Conservation (phyloP, 257 asterid genomes). For the Solanum arcanum region DNA sequence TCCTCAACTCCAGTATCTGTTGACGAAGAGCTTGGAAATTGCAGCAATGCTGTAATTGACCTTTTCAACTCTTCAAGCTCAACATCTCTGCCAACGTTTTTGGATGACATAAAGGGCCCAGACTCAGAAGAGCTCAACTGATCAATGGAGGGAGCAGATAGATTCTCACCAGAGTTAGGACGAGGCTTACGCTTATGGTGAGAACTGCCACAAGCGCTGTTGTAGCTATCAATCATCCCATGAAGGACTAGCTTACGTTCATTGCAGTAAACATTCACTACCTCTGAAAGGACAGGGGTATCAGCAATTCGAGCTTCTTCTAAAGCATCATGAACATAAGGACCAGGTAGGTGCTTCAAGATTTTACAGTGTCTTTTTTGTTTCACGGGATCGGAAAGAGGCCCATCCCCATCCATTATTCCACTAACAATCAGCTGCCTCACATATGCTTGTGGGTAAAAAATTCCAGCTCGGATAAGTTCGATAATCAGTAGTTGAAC, state of each 20-base stretch:
- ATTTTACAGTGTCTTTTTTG: slow-evolving; percentile 73
- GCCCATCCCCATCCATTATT: slow-evolving; percentile 62
- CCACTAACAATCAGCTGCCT: slow-evolving; percentile 96
- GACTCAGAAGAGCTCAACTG: slow-evolving; percentile 38
- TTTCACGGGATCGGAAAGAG: slow-evolving; percentile 42
- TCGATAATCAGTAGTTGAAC: slow-evolving; percentile 73
- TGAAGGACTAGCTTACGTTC: slow-evolving; percentile 77
- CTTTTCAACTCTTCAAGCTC: slow-evolving; percentile 68
- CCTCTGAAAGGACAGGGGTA: slow-evolving; percentile 39
- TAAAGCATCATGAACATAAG: slow-evolving; percentile 49
- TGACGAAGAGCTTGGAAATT: slow-evolving; percentile 36
- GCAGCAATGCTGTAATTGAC: slow-evolving; percentile 54
- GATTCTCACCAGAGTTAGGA: slow-evolving; percentile 24
- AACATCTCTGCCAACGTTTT: slow-evolving; percentile 18
- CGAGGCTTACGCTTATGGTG: slow-evolving; percentile 33
- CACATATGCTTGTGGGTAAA: slow-evolving; percentile 82
- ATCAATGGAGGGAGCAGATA: slow-evolving; percentile 41
- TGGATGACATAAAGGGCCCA: slow-evolving; percentile 17
- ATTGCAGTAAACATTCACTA: slow-evolving; percentile 51
- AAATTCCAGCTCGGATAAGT: slow-evolving; percentile 66
- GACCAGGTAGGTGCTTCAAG: slow-evolving; percentile 79
- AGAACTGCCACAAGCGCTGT: slow-evolving; percentile 18
- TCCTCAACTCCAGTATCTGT: slow-evolving; percentile 44
- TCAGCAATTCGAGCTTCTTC: slow-evolving; percentile 60
- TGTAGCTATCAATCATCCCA: slow-evolving; percentile 38